Base-by-base conservation (phyloP, 2,329 filamentous ascomycete species). In the Trichophyton mentagrophytes region DNA sequence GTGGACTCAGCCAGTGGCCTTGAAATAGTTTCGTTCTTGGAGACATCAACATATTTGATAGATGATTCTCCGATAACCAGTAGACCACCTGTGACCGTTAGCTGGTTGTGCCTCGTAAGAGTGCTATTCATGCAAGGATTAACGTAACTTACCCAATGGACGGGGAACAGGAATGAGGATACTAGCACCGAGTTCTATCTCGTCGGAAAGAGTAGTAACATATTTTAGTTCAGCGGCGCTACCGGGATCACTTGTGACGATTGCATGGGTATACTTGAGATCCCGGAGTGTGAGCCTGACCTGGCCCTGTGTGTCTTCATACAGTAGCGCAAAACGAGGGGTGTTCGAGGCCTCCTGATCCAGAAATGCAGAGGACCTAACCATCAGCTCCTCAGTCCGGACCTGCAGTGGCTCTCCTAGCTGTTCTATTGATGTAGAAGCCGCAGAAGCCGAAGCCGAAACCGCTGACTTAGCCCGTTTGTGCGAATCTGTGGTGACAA, bases 11-110 rank as follows among this genome's bases (percentile, higher is more conserved):
- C 78, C 1, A 96, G 74, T 0, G 80, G 76, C 7, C 85, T 80
- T 17, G 85, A 82, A 11, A 90, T 80, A 11, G 80, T 80, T 38
- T 84, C 81, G 64, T 86, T 85, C 25, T 77, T 88, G 38, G 87
- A 80, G 63, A 90, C 88, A 68, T 96, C 88, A 62, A 93, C 85
- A 71, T 97, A 97, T 7, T 86, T 83, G 62, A 99, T 82, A 1
- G 85, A 85, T 0, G 89, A 95, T 74, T 91, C 88, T 20, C 88
- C 88, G 6, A 92, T 80, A 1, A 91, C 82, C 47, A 93, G 78
- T 3, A 91, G 73, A 4, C 89, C 89, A n/a, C 40, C 40, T 44
- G 40, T 20, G n/a, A 17, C 15, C n/a, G 40, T 44, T 44, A 44
- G 40, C 40, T 6, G 40, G n/a, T 8, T n/a, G 4, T n/a, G n/a